These are phyloP conservation scores for Lasiodiplodia theobromae DNA, from an alignment of 2,329 filamentous ascomycete genomes.

Conservation along the genomic window DNA sequence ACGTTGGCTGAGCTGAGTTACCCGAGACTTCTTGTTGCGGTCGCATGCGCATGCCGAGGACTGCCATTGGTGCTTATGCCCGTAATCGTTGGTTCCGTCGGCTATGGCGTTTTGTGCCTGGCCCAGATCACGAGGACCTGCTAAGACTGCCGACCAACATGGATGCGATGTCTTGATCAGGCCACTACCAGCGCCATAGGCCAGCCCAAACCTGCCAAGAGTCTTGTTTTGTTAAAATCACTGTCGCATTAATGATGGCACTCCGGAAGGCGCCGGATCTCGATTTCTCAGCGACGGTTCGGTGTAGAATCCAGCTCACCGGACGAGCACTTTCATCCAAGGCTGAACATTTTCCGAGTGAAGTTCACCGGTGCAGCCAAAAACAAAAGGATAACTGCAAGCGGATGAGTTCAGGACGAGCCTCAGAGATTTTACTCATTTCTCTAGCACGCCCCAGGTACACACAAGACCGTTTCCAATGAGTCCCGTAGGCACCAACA, in stretches of 20 bases:
- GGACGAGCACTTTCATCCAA: background rate
- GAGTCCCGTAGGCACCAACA: background rate
- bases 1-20: background rate
- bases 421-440: background rate
- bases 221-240: background rate
- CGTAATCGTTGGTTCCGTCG: background rate
- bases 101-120: constrained; percentile 14
- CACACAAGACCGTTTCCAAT: background rate
- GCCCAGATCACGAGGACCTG: constrained; percentile 21
- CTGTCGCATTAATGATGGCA: background rate
- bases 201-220: background rate
- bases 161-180: constrained; percentile 12
- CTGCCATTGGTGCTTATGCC: background rate
- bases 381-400: background rate
- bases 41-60: background rate
- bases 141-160: constrained; percentile 3
- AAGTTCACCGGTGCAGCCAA: constrained; percentile 1
- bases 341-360: background rate
- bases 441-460: background rate
- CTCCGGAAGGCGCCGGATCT: constrained; percentile 11
- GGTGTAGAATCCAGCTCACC: background rate
- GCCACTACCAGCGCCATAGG: background rate
- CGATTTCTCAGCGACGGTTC: background rate
- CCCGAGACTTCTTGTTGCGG: background rate
- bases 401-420: background rate